phyloP scores from a whole-genome alignment of 495 filamentous ascomycete genomes.

The Echria macrotheca region DNA sequence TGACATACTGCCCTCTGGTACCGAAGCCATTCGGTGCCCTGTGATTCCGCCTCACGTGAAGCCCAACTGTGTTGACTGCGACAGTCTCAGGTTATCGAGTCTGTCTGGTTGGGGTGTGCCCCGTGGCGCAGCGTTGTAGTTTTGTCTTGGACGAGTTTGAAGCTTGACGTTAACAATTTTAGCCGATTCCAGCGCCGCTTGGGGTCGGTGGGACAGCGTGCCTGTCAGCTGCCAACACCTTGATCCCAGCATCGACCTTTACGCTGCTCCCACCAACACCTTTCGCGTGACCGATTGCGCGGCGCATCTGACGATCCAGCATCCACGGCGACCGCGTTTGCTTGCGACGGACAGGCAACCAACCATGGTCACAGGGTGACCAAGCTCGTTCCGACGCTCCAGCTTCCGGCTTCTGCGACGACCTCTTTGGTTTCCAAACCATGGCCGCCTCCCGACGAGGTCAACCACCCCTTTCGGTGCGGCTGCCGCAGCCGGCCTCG shows the following conservation, averaged over 20 bases:
- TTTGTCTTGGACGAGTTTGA: no score
- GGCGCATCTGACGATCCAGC: neutral
- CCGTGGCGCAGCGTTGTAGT: no score
- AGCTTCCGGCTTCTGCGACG: neutral
- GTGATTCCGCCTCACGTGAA: slow-evolving; percentile 1
- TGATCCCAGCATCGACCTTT: no score
- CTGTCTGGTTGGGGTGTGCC: no score
- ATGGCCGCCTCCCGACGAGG: slow-evolving; percentile 51
- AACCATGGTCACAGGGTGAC: slow-evolving; percentile 11
- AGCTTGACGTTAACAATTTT: no score
- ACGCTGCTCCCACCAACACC: neutral
- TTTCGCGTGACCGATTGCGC: slow-evolving; percentile 1
- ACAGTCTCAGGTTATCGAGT: no score
- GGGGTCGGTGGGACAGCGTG: neutral
- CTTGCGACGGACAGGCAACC: neutral
- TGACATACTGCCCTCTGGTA: no score
- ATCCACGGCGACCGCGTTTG: no score
- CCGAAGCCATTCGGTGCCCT: no score
- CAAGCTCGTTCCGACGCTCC: neutral
- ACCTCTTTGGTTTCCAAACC: neutral
- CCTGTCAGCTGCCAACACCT: neutral
- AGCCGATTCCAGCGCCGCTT: slow-evolving; percentile 1
- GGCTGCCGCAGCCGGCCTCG: slow-evolving; percentile 29
- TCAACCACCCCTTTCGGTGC: slow-evolving; percentile 45
- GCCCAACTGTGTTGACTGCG: no score